Conservation (phyloP, 2,329 filamentous ascomycete genomes). For the Lasiodiplodia citricola region DNA sequence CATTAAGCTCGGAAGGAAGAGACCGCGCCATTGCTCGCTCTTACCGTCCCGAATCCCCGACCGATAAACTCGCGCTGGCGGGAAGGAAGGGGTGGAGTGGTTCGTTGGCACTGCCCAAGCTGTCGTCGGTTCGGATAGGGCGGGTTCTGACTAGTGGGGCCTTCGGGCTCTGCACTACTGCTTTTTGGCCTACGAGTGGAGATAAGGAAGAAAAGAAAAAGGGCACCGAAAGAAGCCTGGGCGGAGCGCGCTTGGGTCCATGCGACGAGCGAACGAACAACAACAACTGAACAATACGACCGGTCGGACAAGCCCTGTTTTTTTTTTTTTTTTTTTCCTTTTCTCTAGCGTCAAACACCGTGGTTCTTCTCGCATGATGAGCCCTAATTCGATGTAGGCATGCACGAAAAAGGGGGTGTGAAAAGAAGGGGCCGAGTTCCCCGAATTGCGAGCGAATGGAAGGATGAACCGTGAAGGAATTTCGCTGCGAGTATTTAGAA, state of each 20-base stretch:
- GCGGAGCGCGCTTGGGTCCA: background rate
- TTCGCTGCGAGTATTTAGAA: background rate
- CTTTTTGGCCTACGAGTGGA: background rate
- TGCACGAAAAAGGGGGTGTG: background rate
- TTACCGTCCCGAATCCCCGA: background rate
- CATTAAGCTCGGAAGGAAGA: background rate
- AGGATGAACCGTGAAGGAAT: background rate
- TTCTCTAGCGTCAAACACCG: background rate
- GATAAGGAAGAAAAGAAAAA: background rate
- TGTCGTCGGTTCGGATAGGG: background rate
- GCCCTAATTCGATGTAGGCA: background rate
- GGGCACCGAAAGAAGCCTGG: background rate
- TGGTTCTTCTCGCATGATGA: background rate
- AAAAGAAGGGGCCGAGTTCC: background rate
- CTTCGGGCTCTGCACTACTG: background rate
- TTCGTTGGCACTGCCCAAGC: background rate
- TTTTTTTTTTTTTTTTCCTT: background rate
- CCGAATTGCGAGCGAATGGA: background rate
- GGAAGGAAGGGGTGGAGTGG: slow-evolving; percentile 1
- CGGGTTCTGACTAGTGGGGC: background rate
- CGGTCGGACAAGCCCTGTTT: background rate
- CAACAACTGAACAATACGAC: background rate
- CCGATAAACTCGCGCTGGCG: background rate
- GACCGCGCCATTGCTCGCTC: background rate
- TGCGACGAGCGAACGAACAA: background rate